Conservation (phyloP, 495 filamentous ascomycete genomes). For the Parmelia sp. region DNA sequence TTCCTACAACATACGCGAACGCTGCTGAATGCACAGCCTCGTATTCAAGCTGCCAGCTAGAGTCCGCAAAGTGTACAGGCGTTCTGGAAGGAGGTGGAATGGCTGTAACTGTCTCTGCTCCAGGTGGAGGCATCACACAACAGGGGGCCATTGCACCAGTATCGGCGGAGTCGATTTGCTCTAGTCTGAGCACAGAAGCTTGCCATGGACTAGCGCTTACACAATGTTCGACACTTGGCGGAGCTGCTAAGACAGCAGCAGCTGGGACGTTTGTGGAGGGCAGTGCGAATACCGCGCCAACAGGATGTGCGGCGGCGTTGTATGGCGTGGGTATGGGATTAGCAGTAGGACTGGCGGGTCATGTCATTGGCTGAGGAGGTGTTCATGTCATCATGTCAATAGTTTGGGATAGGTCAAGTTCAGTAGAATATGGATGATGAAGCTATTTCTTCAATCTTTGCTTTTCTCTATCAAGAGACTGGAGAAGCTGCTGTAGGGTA, state of each 20-base stretch:
- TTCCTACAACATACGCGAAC: constrained; percentile 61
- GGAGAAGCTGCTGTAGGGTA: background rate
- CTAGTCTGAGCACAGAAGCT: constrained; percentile 53
- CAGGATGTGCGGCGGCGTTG: constrained; percentile 39
- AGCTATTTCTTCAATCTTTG: background rate
- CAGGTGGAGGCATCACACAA: constrained; percentile 47
- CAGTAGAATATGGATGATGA: background rate
- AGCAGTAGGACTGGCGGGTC: constrained; percentile 32
- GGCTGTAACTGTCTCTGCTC: constrained; percentile 59
- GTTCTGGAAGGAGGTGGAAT: constrained; percentile 48
- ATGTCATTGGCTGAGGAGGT: constrained; percentile 11
- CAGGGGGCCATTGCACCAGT: constrained; percentile 41
- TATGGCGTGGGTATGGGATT: constrained; percentile 40
- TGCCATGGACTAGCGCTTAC: constrained; percentile 53
- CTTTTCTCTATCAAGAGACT: background rate
- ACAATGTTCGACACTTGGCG: constrained; percentile 45
- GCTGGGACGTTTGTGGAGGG: constrained; percentile 26
- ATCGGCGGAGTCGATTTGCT: constrained; percentile 58
- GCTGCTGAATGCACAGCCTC: constrained; percentile 60
- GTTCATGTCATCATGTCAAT: background rate
- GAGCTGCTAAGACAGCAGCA: constrained; percentile 28
- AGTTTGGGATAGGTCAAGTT: background rate
- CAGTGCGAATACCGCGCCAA: constrained; percentile 32
- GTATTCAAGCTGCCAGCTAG: constrained; percentile 56
- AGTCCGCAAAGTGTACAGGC: constrained; percentile 58